Evolutionary conservation across 2,329 filamentous ascomycete species (phyloP).

Genomic region (Aspergillus amoenus): DNA sequence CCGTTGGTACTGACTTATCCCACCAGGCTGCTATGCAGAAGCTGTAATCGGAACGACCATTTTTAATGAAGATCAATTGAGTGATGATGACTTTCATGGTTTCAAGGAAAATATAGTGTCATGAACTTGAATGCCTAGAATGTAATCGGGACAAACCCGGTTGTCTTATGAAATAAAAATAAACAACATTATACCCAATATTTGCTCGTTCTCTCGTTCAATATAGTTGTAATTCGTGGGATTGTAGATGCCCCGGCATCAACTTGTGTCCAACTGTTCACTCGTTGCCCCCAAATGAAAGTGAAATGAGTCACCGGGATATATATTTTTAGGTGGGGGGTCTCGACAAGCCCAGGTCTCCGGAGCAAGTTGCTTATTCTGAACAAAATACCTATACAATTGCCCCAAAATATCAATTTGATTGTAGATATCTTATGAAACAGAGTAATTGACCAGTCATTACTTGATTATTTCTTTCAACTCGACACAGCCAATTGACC

Average conservation of each 20-base stretch:
- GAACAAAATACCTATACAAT: no score
- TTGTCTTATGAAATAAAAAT: conserved; percentile 32
- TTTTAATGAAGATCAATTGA: conserved; percentile 31
- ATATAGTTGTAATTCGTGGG: background rate
- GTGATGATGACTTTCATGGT: conserved; percentile 40
- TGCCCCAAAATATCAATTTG: no score
- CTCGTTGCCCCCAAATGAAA: no score
- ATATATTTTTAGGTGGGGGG: no score
- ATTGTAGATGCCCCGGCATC: background rate
- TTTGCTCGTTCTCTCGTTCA: background rate
- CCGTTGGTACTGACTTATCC: conserved; percentile 16
- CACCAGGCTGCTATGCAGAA: conserved; percentile 77
- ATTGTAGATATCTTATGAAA: no score
- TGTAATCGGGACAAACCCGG: conserved; percentile 22
- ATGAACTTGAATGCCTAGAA: conserved; percentile 36
- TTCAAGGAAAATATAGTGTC: conserved; percentile 33
- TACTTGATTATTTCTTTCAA: no score
- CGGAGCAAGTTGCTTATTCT: no score
- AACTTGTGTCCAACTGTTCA: background rate
- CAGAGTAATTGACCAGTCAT: no score
- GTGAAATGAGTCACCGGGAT: no score
- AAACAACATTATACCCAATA: conserved; percentile 22
- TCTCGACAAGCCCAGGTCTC: no score
- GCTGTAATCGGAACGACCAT: conserved; percentile 61
- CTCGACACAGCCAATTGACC: background rate